Evolutionary conservation across 371 early-diverging fungal genomes (phyloP).

Genomic region (Apophysomyces ossiformis): DNA sequence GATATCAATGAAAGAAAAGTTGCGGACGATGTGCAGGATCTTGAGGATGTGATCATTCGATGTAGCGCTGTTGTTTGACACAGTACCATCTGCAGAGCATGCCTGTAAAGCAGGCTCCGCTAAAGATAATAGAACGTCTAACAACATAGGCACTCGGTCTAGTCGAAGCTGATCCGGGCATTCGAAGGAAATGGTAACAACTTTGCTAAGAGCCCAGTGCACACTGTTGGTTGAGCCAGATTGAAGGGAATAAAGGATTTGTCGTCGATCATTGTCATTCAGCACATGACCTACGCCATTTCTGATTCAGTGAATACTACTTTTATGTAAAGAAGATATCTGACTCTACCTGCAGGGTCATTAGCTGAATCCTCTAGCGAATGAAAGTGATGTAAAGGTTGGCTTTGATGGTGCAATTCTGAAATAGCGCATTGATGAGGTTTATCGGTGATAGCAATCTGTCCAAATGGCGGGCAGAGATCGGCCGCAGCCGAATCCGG

Average conservation of each 20-base stretch:
- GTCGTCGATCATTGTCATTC: constrained; percentile 61
- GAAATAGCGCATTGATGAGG: constrained; percentile 27
- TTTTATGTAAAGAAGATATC: not conserved
- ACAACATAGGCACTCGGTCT: constrained; percentile 65
- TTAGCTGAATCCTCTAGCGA: constrained; percentile 25
- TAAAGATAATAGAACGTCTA: constrained; percentile 63
- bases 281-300: constrained; percentile 30
- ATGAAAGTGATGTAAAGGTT: constrained; percentile 42
- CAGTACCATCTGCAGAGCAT: not conserved
- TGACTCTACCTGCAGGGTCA: constrained; percentile 1
- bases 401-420: constrained; percentile 43
- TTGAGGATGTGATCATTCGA: constrained; percentile 67
- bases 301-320: not conserved
- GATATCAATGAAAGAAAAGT: constrained; percentile 69
- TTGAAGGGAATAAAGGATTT: constrained; percentile 72
- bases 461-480: constrained; percentile 21
- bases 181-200: constrained; percentile 76
- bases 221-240: constrained; percentile 77
- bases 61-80: not conserved
- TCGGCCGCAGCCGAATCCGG: constrained; percentile 5
- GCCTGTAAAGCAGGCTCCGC: constrained; percentile 38
- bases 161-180: constrained; percentile 65
- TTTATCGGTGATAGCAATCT: constrained; percentile 24
- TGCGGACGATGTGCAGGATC: constrained; percentile 74
- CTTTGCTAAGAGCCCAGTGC: constrained; percentile 86